Evolutionary conservation across 1,284 basidiomycete species (phyloP), one percentile per base, ranked within the genome.

Genomic region (Anthracocystis panici-leucophaei): DNA sequence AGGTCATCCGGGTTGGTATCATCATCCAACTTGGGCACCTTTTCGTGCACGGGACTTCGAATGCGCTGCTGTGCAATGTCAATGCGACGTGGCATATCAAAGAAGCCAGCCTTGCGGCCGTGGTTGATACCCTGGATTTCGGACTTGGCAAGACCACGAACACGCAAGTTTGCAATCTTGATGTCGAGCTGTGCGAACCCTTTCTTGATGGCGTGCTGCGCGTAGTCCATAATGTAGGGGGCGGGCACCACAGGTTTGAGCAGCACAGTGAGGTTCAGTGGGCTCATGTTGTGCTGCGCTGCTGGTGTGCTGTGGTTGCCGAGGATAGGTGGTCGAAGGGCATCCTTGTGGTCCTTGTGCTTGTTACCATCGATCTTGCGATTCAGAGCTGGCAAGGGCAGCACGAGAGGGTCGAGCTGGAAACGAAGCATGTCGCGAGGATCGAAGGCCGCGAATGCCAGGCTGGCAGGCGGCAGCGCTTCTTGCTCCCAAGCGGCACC

Each of bases 201-300:
- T 29, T 75, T 63, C 21, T 72, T 65, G 67, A 80, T 61, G 20
- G 75, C 72, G 29, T 64, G 55, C 50, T 79, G 68, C 1, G 71
- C 80, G 23, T 79, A 74, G 50, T 71, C 50, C 56, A 80, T 63
- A 42, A 82, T 78, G 63, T 75, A 64, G 5, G 75, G 75, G 1
- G 78, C 72, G 11, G 79, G 77, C 3, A 75, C 62, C n/a, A 78
- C 72, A 11, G 81, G 81, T 50, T 78, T 79, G 56, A 81, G 65
- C 35, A 82, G 67, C 11, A 82, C 55, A 14, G 79, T 80, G 41
- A 82, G 72, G 50, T 78, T 79, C 56, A 82, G 58, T 5, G 79
- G 78, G 31, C 56, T 68, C 65, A 81, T 70, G 64, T 75, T 77
- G 33, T 59, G 64, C 35, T 68, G 65, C n/a, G 79, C 74, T 29